These are phyloP conservation scores for Solanum lycopersicoides DNA, from an alignment of 257 asterid genomes.

Conservation along the genomic window DNA sequence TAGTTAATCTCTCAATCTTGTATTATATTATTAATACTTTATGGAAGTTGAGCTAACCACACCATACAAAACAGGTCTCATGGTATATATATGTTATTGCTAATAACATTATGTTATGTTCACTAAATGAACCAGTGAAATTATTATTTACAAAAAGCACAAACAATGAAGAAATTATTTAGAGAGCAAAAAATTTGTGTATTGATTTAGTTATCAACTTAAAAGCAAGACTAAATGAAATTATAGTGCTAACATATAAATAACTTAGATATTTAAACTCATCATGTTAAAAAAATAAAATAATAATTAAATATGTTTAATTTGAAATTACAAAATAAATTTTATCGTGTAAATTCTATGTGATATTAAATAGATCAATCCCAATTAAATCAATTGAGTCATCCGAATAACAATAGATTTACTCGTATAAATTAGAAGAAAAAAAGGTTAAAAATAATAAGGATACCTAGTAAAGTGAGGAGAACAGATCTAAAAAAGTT, in stretches of 20 bases:
- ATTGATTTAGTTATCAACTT: not conserved
- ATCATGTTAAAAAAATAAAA: not conserved
- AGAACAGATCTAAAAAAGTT: not conserved
- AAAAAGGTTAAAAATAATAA: not conserved
- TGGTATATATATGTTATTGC: not conserved
- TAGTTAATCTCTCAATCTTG: not conserved
- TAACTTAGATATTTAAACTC: not conserved
- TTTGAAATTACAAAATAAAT: not conserved
- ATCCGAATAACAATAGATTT: not conserved
- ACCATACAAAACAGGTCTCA: not conserved
- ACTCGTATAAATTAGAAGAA: not conserved
- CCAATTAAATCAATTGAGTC: not conserved
- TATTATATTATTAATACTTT: not conserved
- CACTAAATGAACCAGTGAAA: not conserved
- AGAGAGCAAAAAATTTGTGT: not conserved
- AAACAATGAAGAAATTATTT: not conserved
- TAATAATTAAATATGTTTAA: not conserved
- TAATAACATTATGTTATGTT: not conserved
- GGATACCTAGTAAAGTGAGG: not conserved
- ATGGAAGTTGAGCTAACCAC: not conserved
- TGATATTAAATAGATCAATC: too few species aligned
- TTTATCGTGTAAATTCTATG: not conserved
- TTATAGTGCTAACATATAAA: not conserved
- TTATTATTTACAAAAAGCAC: not conserved
- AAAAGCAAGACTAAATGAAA: not conserved